These are phyloP conservation scores for Colletotrichum nymphaeae DNA, from an alignment of 2,329 filamentous ascomycete species.

Conservation along the genomic window DNA sequence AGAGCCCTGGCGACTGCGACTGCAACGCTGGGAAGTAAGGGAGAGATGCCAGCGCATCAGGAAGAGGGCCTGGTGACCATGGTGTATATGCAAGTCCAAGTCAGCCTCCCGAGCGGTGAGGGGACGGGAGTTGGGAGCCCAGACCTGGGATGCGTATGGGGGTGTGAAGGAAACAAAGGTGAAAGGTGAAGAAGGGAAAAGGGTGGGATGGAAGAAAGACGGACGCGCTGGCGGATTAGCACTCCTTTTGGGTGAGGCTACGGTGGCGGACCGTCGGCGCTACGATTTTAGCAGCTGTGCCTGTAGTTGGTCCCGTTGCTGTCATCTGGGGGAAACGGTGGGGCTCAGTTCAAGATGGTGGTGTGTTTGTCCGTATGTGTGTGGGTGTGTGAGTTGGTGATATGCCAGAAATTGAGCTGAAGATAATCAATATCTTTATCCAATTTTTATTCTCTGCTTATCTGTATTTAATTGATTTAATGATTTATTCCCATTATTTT, in stretches of 20 bases:
- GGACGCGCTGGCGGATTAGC: neutral
- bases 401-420: neutral
- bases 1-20: neutral
- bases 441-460: neutral
- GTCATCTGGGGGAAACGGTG: slow-evolving; percentile 28
- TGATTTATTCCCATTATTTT: neutral
- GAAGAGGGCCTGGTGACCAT: slow-evolving; percentile 33
- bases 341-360: slow-evolving; percentile 5
- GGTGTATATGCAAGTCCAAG: slow-evolving; percentile 36
- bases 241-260: neutral
- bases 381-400: neutral
- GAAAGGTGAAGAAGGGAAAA: neutral
- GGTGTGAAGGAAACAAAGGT: neutral
- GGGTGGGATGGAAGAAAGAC: neutral
- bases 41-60: slow-evolving; percentile 36
- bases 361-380: neutral
- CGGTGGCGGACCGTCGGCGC: slow-evolving; percentile 32
- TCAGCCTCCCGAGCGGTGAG: slow-evolving; percentile 35
- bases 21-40: slow-evolving; percentile 22
- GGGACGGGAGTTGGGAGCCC: slow-evolving; percentile 11
- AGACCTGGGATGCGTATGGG: neutral
- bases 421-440: neutral
- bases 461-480: neutral
- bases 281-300: neutral
- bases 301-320: neutral